Percentiles rank a stretch among this genome's conserved stretches.
Conservation (phyloP, 2,329 filamentous ascomycete genomes). For the Parastagonospora nodorum region DNA sequence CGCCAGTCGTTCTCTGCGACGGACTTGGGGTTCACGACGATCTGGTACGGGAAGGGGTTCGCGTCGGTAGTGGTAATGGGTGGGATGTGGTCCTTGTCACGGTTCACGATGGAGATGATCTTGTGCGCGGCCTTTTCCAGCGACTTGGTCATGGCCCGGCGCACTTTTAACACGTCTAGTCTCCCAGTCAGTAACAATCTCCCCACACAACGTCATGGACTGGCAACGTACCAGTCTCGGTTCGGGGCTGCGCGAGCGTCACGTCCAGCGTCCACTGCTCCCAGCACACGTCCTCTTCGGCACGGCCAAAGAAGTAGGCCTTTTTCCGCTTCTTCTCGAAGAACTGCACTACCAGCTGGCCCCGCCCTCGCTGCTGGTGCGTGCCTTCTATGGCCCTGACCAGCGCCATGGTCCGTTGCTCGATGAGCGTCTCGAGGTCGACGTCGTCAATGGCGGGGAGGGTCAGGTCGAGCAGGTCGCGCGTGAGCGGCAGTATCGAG, state of each 20-base stretch:
- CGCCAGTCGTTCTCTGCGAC: constrained; percentile 71
- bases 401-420: constrained; percentile 79
- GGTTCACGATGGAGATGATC: constrained; percentile 84
- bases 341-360: constrained; percentile 86
- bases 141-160: constrained; percentile 87
- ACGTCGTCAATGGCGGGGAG: constrained; percentile 88
- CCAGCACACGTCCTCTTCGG: constrained; percentile 95
- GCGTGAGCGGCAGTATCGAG: constrained; percentile 77
- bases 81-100: constrained; percentile 93
- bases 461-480: constrained; percentile 88
- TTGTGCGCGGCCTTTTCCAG: constrained; percentile 87
- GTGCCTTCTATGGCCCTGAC: constrained; percentile 74
- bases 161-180: constrained; percentile 84
- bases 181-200: constrained; percentile 5
- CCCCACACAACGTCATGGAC: background rate
- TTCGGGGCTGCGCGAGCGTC: constrained; percentile 86
- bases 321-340: constrained; percentile 90
- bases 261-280: constrained; percentile 94
- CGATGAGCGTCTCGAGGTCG: constrained; percentile 91
- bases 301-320: constrained; percentile 71
- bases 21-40: constrained; percentile 79
- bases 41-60: constrained; percentile 95
- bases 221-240: constrained; percentile 73
- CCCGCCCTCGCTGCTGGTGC: constrained; percentile 64
- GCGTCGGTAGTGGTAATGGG: constrained; percentile 90